These are phyloP conservation scores for Moricandia arvensis DNA, from an alignment of 345 rosid species.

Conservation along the genomic window DNA sequence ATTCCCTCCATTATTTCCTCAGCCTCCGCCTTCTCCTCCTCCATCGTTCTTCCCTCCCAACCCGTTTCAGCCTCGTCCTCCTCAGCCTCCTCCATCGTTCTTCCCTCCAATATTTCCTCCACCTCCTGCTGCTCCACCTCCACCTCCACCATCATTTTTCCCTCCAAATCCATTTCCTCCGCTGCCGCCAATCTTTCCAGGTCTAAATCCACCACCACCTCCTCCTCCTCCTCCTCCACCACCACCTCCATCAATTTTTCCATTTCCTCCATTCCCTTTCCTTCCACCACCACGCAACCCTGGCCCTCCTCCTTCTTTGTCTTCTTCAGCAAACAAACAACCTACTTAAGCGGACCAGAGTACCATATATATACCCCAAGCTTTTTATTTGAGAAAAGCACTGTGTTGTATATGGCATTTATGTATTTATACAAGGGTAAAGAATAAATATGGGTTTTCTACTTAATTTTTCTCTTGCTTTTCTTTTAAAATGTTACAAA, in stretches of 20 bases:
- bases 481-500: not conserved
- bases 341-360: slow-evolving; percentile 12
- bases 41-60: slow-evolving; percentile 33
- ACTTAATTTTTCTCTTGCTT: not conserved
- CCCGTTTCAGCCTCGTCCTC: slow-evolving; percentile 34
- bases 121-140: slow-evolving; percentile 18
- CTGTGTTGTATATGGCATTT: slow-evolving; percentile 18
- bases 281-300: slow-evolving; percentile 44
- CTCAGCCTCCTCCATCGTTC: slow-evolving; percentile 30
- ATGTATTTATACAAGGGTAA: slow-evolving; percentile 22
- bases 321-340: slow-evolving; percentile 28
- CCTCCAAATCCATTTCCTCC: slow-evolving; percentile 36
- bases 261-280: slow-evolving; percentile 45
- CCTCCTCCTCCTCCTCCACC: slow-evolving; percentile 34
- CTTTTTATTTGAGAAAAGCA: slow-evolving; percentile 8
- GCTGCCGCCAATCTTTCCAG: slow-evolving; percentile 38
- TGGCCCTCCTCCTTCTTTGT: slow-evolving; percentile 47
- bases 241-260: slow-evolving; percentile 34
- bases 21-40: slow-evolving; percentile 22
- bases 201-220: slow-evolving; percentile 27
- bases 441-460: slow-evolving; percentile 21
- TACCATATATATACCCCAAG: slow-evolving; percentile 1
- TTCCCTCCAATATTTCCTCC: slow-evolving; percentile 32
- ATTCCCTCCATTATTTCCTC: slow-evolving; percentile 29
- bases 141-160: slow-evolving; percentile 8